Percentiles rank a stretch among this genome's conserved stretches.
phyloP scores from a whole-genome alignment of 306 rosid species.

The Cucurbita ficifolia region DNA sequence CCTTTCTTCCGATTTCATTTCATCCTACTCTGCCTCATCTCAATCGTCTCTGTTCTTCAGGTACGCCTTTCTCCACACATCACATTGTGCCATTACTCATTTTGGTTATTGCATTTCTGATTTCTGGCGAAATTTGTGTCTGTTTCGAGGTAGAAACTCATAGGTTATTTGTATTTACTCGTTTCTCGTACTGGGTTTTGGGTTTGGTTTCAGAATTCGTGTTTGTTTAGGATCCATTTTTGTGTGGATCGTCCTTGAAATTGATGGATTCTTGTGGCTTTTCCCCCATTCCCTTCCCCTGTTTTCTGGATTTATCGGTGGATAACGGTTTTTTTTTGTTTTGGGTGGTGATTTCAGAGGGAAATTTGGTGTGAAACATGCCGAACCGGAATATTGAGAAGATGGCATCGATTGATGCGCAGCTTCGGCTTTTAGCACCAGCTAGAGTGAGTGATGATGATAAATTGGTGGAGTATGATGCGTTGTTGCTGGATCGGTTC shows the following conservation, averaged over 20 bases:
- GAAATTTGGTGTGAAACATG: slow-evolving; percentile 27
- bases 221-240: slow-evolving; percentile 1
- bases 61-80: not conserved
- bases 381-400: slow-evolving; percentile 65
- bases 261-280: not conserved
- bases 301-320: not conserved
- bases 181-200: not conserved
- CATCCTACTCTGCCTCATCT: not conserved
- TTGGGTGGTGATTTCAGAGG: slow-evolving; percentile 19
- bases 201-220: not conserved
- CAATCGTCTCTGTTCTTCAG: not conserved
- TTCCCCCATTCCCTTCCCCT: not conserved
- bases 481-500: slow-evolving; percentile 85
- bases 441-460: slow-evolving; percentile 91
- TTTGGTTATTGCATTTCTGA: not conserved
- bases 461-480: slow-evolving; percentile 85
- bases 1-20: not conserved
- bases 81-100: not conserved
- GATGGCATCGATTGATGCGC: slow-evolving; percentile 94
- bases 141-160: not conserved
- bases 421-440: slow-evolving; percentile 74
- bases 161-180: slow-evolving; percentile 11
- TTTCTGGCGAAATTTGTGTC: not conserved
- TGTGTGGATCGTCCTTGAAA: not conserved
- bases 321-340: not conserved